phyloP scores from a whole-genome alignment of 2,329 filamentous ascomycete species.

The Stagonosporopsis cucurbitacearum region DNA sequence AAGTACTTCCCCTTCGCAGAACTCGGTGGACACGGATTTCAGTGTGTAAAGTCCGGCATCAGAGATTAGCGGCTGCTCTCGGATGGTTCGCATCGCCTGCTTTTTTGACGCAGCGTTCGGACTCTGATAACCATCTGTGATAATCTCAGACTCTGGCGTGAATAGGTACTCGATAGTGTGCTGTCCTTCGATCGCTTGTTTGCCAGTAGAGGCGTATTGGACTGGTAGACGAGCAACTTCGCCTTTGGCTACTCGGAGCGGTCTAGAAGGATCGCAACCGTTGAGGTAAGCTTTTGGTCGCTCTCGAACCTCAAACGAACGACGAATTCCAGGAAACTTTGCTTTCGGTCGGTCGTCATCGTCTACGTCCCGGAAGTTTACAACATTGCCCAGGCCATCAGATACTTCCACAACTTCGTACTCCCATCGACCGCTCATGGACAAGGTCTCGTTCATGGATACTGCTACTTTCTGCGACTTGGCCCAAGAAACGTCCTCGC shows the following conservation, averaged over 20 bases:
- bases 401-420: constrained; percentile 92
- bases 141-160: constrained; percentile 73
- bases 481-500: constrained; percentile 81
- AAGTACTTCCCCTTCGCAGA: constrained; percentile 84
- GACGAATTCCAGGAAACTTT: constrained; percentile 69
- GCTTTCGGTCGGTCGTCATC: constrained; percentile 70
- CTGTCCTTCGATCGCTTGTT: constrained; percentile 64
- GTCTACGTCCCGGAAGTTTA: constrained; percentile 71
- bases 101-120: constrained; percentile 64
- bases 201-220: constrained; percentile 68
- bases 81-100: constrained; percentile 66
- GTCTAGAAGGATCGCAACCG: constrained; percentile 79
- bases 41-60: constrained; percentile 87
- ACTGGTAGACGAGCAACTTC: constrained; percentile 72
- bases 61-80: constrained; percentile 71
- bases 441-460: constrained; percentile 88
- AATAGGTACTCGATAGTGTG: constrained; percentile 84
- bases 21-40: constrained; percentile 77
- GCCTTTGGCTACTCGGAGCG: constrained; percentile 83
- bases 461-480: constrained; percentile 76
- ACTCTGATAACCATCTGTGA: constrained; percentile 70
- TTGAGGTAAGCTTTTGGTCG: constrained; percentile 75
- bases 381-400: constrained; percentile 86
- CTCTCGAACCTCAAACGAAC: constrained; percentile 85
- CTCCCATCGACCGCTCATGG: constrained; percentile 78